Evolutionary conservation across 2,329 filamentous ascomycete species (phyloP).

Genomic region (Remersonia thermophila): DNA sequence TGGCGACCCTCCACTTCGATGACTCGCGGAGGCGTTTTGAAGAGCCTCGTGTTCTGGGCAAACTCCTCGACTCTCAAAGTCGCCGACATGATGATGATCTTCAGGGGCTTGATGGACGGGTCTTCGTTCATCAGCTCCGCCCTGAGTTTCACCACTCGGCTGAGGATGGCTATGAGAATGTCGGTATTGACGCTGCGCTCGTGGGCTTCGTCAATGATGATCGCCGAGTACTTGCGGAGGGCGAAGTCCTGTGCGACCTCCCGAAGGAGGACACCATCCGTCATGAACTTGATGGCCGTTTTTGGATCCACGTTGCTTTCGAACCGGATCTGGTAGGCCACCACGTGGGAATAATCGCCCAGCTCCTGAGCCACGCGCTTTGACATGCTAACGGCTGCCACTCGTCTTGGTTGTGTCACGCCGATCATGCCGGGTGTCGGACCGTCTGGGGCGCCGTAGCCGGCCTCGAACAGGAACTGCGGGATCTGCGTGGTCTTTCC

Average conservation of each 20-base stretch:
- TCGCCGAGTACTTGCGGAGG: constrained; percentile 78
- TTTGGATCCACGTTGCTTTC: constrained; percentile 69
- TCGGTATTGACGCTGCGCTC: constrained; percentile 97
- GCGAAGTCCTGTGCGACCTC: constrained; percentile 86
- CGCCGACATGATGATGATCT: constrained; percentile 96
- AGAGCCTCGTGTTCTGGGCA: constrained; percentile 69
- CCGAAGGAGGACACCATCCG: constrained; percentile 85
- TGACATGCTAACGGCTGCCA: constrained; percentile 93
- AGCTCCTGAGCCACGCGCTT: constrained; percentile 81
- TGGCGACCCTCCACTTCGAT: constrained; percentile 86
- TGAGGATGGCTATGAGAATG: constrained; percentile 94
- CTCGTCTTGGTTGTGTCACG: constrained; percentile 85
- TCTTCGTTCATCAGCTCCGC: constrained; percentile 63
- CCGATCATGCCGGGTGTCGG: constrained; percentile 86
- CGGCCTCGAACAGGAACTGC: constrained; percentile 89
- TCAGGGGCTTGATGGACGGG: constrained; percentile 61
- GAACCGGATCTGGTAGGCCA: constrained; percentile 92
- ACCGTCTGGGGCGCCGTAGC: constrained; percentile 68
- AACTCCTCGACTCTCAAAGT: constrained; percentile 86
- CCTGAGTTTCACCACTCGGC: constrained; percentile 76
- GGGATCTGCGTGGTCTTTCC: constrained; percentile 97
- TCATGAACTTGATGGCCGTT: constrained; percentile 97
- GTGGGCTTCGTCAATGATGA: constrained; percentile 94
- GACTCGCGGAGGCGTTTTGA: constrained; percentile 66
- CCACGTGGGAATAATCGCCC: constrained; percentile 60